phyloP scores from a whole-genome alignment of 2,329 filamentous ascomycete genomes.

The Kalmusia sp. region DNA sequence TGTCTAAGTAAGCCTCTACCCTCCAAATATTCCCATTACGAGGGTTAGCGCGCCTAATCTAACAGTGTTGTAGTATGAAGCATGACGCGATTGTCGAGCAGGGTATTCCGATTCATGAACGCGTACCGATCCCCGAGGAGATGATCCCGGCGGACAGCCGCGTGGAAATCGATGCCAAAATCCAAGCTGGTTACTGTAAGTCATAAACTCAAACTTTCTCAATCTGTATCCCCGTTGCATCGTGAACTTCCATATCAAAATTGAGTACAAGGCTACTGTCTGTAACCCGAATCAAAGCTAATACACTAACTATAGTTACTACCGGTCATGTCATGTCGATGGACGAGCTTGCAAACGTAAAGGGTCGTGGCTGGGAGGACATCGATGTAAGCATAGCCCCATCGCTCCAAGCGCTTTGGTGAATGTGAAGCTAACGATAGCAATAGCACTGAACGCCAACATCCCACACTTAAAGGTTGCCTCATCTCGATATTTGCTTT shows the following conservation, averaged over 20 bases:
- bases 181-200: slow-evolving; percentile 84
- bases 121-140: slow-evolving; percentile 89
- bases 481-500: not conserved
- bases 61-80: slow-evolving; percentile 71
- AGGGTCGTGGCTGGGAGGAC: slow-evolving; percentile 90
- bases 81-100: slow-evolving; percentile 87
- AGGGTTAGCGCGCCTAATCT: slow-evolving; percentile 6
- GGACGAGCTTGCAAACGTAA: slow-evolving; percentile 83
- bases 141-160: slow-evolving; percentile 93
- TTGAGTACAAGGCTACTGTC: too few species aligned
- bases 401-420: not conserved
- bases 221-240: too few species aligned
- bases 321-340: slow-evolving; percentile 88
- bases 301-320: slow-evolving; percentile 64
- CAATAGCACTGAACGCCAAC: not conserved
- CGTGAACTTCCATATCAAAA: too few species aligned
- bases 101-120: slow-evolving; percentile 86
- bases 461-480: not conserved
- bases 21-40: not conserved
- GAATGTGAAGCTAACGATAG: not conserved
- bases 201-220: too few species aligned
- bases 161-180: slow-evolving; percentile 99
- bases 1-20: slow-evolving; percentile 78
- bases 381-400: slow-evolving; percentile 54
- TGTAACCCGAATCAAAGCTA: slow-evolving; percentile 26